Percentiles rank a stretch among this genome's conserved stretches.
Conservation (phyloP, 2,329 filamentous ascomycete species). For the Ceratocystis ficicola region DNA sequence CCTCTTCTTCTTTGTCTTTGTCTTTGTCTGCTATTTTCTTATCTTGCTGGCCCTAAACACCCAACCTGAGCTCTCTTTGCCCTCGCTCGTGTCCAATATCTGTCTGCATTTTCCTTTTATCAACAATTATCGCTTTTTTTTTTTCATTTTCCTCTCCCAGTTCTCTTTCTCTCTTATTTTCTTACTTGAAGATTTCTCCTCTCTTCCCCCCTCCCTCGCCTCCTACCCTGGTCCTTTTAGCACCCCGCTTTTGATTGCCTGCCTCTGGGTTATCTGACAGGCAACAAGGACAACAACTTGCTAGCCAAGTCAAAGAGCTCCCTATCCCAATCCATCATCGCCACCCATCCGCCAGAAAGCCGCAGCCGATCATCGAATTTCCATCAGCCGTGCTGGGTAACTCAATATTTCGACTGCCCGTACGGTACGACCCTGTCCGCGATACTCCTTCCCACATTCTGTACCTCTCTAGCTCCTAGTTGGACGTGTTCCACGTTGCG, state of each 20-base stretch:
- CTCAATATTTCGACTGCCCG: neutral
- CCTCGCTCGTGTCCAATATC: neutral
- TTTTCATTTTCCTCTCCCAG: neutral
- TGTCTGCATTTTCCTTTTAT: neutral
- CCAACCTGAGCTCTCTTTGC: neutral
- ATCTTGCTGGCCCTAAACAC: neutral
- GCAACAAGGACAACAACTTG: neutral
- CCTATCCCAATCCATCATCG: neutral
- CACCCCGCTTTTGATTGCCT: conserved; percentile 10
- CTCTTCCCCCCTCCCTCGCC: neutral
- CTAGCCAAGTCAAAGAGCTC: neutral
- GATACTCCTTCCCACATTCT: neutral
- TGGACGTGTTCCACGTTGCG: neutral
- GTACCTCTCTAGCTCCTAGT: neutral
- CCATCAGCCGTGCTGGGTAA: neutral
- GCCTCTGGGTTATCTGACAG: neutral
- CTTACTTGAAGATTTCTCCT: neutral
- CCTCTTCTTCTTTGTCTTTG: neutral
- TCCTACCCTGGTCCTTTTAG: neutral
- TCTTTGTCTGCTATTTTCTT: neutral
- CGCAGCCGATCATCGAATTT: neutral
- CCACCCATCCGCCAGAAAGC: neutral
- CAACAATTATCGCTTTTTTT: neutral
- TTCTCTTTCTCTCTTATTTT: neutral
- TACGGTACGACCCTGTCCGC: neutral